phyloP scores from a whole-genome alignment of 495 filamentous ascomycete species.

The Aspergillus ostianus region DNA sequence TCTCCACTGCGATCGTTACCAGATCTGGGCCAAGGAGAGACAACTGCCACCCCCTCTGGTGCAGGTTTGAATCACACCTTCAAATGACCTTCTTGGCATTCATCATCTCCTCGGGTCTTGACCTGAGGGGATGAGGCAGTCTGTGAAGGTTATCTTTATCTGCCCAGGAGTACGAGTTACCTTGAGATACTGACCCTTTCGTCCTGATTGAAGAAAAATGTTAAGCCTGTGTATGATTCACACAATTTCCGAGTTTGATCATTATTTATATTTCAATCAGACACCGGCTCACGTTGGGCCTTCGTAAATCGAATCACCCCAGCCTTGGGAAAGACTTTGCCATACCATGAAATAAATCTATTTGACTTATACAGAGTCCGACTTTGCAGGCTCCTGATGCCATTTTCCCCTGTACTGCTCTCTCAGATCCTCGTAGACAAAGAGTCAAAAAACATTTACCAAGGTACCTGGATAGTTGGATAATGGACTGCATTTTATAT shows the following conservation, averaged over 20 bases:
- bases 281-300: no score
- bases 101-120: background rate
- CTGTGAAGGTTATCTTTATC: background rate
- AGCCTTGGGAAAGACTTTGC: no score
- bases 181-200: no score
- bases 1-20: constrained; percentile 25
- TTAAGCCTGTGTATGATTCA: no score
- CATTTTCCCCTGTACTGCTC: background rate
- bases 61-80: background rate
- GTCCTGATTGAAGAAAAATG: no score
- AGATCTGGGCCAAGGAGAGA: constrained; percentile 22
- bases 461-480: background rate
- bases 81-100: background rate
- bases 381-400: background rate
- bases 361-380: no score
- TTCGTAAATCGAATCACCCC: no score
- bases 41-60: background rate
- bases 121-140: background rate
- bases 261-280: no score
- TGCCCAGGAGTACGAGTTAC: background rate
- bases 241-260: no score
- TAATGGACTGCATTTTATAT: background rate
- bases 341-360: no score
- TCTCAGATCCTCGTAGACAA: background rate
- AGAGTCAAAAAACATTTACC: background rate